Evolutionary conservation across 306 rosid genomes (phyloP), one percentile per base, ranked within the genome.

Genomic region (Lithocarpus polystachyus): DNA sequence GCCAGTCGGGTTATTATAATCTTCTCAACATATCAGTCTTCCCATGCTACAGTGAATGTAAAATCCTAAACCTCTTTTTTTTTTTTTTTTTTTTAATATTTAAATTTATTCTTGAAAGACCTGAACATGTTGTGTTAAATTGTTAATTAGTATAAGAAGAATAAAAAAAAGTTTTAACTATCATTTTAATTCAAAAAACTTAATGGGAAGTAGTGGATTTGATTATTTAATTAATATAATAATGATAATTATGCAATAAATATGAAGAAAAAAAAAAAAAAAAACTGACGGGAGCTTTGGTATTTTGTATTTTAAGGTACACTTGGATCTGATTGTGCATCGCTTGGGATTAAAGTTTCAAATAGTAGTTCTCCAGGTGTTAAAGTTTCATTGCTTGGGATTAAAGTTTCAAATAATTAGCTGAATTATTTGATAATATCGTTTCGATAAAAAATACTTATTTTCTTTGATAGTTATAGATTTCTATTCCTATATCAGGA

Each of bases 41-140:
- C 59, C 98, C 98, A 2, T 94, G 97, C 85, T 94, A 94, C 84
- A 85, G 82, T 67, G 84, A 82, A 81, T 94, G 98, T 94, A 87
- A 84, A 85, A 20, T 22, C 55, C 54, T 74, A 69, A 56, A 68
- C 23, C 55, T 24, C 1, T 3, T 55, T 83, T 72, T 26, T 48
- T 56, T 17, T 60, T 48, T 48, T 5, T 10, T 35, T n/a, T n/a
- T n/a, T n/a, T n/a, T n/a, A n/a, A n/a, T n/a, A n/a, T 35, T 35
- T 37, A n/a, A 6, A 7, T 7, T 37, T 7, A 7, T 37, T 37
- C 45, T 37, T 37, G 45, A 37, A 37, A 73, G 5, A 14, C 12
- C 18, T 17, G 6, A 61, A 23, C 22, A 17, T 12, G 15, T 48
- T 48, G 15, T 48, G 53, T 48, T 12, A 48, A n/a, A n/a, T n/a